Percentiles rank a stretch among this genome's conserved stretches.
phyloP scores from a whole-genome alignment of 768 basidiomycete genomes.

The Mycena galericulata region DNA sequence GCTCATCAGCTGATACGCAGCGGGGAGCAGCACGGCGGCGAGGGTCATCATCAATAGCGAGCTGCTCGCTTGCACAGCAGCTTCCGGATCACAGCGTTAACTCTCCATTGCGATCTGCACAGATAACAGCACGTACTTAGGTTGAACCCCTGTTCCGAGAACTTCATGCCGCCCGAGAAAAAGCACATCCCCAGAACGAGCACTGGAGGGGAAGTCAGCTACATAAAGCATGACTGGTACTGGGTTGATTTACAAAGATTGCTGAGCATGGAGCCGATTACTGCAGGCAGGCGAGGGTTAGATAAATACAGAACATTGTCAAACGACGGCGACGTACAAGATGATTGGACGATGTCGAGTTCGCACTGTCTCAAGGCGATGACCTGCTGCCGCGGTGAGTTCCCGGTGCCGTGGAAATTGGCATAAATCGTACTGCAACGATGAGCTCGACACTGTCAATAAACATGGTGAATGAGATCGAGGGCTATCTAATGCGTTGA shows the following conservation, averaged over 20 bases:
- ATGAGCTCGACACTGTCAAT: conserved; percentile 56
- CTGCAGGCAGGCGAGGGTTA: conserved; percentile 48
- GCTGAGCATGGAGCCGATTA: conserved; percentile 72
- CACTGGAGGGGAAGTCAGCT: conserved; percentile 45
- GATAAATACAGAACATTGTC: neutral
- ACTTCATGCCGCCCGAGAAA: conserved; percentile 68
- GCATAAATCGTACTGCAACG: conserved; percentile 56
- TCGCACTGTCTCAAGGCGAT: conserved; percentile 47
- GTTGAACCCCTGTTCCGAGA: conserved; percentile 68
- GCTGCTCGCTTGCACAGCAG: conserved; percentile 61
- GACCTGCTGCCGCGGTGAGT: conserved; percentile 19
- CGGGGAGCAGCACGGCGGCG: conserved; percentile 64
- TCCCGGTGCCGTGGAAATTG: neutral
- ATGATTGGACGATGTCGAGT: conserved; percentile 69
- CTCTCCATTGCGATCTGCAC: neutral
- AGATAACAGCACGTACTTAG: conserved; percentile 54
- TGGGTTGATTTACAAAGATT: conserved; percentile 70
- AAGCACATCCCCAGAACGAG: conserved; percentile 78
- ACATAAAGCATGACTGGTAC: too few relatives aligned
- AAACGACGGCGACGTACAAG: conserved; percentile 56
- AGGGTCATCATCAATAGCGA: conserved; percentile 66
- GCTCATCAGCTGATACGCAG: conserved; percentile 62
- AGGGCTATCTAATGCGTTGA: too few relatives aligned
- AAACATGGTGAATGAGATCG: neutral
- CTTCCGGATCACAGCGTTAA: neutral